Percentiles rank a stretch among this genome's conserved stretches.
phyloP scores from a whole-genome alignment of 306 rosid species.

The Acacia crassicarpa region DNA sequence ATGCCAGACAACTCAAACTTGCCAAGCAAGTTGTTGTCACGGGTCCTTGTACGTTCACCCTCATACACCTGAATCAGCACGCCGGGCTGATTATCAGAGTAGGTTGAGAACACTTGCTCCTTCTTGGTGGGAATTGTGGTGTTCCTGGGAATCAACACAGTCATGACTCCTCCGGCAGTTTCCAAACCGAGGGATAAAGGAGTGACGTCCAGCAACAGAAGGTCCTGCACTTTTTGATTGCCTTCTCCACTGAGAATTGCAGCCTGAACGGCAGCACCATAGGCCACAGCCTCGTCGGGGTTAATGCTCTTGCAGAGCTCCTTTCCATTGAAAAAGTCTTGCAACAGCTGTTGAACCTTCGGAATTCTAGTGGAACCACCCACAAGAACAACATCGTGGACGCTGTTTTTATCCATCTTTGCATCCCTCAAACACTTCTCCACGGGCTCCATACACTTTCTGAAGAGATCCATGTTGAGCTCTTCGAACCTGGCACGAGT shows the following conservation, averaged over 20 bases:
- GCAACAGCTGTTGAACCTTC: constrained; percentile 54
- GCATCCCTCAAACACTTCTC: constrained; percentile 60
- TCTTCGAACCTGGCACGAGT: constrained; percentile 60
- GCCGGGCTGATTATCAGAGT: constrained; percentile 59
- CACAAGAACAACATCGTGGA: constrained; percentile 59
- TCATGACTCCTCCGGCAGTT: constrained; percentile 58
- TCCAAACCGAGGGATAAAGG: constrained; percentile 58
- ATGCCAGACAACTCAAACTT: constrained; percentile 60
- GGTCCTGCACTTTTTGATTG: constrained; percentile 56
- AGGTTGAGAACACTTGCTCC: constrained; percentile 61
- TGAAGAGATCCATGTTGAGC: constrained; percentile 58
- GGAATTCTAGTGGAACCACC: constrained; percentile 64
- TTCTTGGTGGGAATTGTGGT: constrained; percentile 61
- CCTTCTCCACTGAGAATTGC: constrained; percentile 61
- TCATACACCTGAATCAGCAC: constrained; percentile 60
- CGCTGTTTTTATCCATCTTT: constrained; percentile 53
- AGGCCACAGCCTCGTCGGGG: constrained; percentile 62
- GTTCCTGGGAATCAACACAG: constrained; percentile 61
- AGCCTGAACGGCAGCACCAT: constrained; percentile 67
- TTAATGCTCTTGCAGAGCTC: constrained; percentile 62
- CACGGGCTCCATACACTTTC: constrained; percentile 57
- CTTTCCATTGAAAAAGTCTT: constrained; percentile 57
- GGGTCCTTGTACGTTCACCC: constrained; percentile 57
- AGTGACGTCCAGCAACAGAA: constrained; percentile 55
- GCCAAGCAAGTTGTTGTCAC: constrained; percentile 58